Percentiles rank a stretch among this genome's conserved stretches.
phyloP scores from a whole-genome alignment of 148 eudicot species.

The Suaeda aralocaspica region DNA sequence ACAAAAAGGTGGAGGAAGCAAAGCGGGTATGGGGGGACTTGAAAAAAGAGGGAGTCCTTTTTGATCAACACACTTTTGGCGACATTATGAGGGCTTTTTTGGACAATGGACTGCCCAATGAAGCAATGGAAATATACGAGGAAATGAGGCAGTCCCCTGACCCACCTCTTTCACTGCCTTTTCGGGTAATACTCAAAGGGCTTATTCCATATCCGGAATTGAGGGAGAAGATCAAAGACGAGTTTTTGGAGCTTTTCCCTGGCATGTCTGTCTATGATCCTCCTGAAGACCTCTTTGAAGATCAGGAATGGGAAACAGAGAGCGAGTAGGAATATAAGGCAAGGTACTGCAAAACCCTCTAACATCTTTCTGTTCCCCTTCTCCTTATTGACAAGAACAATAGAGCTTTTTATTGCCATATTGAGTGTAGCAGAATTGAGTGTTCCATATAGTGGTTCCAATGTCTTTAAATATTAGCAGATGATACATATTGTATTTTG shows the following conservation, averaged over 20 bases:
- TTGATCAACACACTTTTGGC: conserved; percentile 96
- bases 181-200: conserved; percentile 86
- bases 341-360: not conserved
- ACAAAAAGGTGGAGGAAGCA: conserved; percentile 66
- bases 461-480: not conserved
- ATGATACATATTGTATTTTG: not conserved
- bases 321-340: conserved; percentile 44
- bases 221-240: conserved; percentile 85
- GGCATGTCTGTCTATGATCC: conserved; percentile 67
- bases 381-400: not conserved
- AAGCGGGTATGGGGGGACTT: conserved; percentile 73
- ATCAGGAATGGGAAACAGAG: conserved; percentile 42
- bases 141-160: conserved; percentile 94
- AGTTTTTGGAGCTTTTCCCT: conserved; percentile 88
- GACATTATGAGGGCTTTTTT: conserved; percentile 79
- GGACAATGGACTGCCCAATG: conserved; percentile 62
- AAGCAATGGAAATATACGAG: conserved; percentile 80
- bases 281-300: conserved; percentile 78
- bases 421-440: not conserved
- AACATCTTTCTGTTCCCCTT: not conserved
- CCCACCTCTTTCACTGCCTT: conserved; percentile 76
- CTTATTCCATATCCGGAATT: conserved; percentile 79
- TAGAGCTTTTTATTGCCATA: not conserved
- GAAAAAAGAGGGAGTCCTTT: conserved; percentile 63
- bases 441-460: not conserved